Percentiles rank a stretch among this genome's conserved stretches.
Conservation (phyloP, 2,329 filamentous ascomycete species). For the Colletotrichum abscissum region DNA sequence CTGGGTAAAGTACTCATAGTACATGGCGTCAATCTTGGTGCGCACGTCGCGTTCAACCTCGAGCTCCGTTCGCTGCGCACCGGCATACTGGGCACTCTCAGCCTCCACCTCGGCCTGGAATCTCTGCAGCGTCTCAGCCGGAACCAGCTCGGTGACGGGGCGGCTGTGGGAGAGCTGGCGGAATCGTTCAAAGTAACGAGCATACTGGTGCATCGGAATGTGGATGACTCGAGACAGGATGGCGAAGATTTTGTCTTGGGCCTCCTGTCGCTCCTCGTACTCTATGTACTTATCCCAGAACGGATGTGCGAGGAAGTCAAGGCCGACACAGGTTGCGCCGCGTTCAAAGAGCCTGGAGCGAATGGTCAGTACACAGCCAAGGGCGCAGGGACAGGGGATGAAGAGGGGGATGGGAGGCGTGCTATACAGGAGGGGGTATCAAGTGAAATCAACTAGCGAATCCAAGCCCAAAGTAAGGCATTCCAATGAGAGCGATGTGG, state of each 20-base stretch:
- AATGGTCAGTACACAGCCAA: conserved; percentile 43
- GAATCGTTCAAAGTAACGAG: conserved; percentile 93
- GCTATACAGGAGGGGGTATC: conserved; percentile 69
- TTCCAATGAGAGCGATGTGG: conserved; percentile 44
- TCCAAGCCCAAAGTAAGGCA: conserved; percentile 60
- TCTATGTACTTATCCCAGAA: conserved; percentile 99
- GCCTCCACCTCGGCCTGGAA: conserved; percentile 79
- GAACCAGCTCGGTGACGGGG: conserved; percentile 78
- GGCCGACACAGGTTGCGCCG: conserved; percentile 83
- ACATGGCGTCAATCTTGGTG: conserved; percentile 80
- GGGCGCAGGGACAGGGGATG: conserved; percentile 39
- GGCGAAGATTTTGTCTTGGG: conserved; percentile 84
- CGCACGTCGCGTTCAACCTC: conserved; percentile 89
- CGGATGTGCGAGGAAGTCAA: conserved; percentile 93
- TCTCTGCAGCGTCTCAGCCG: conserved; percentile 73
- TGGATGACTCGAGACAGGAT: conserved; percentile 86
- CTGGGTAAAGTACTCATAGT: conserved; percentile 82
- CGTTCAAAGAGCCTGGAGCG: conserved; percentile 86
- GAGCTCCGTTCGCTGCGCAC: conserved; percentile 71
- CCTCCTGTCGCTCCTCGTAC: conserved; percentile 91
- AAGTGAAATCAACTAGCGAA: conserved; percentile 64
- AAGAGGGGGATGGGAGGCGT: conserved; percentile 53
- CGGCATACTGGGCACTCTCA: conserved; percentile 66
- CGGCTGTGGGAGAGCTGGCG: conserved; percentile 78
- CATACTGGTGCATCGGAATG: conserved; percentile 96